phyloP scores from a whole-genome alignment of 345 rosid species.

The Citrus maxima region DNA sequence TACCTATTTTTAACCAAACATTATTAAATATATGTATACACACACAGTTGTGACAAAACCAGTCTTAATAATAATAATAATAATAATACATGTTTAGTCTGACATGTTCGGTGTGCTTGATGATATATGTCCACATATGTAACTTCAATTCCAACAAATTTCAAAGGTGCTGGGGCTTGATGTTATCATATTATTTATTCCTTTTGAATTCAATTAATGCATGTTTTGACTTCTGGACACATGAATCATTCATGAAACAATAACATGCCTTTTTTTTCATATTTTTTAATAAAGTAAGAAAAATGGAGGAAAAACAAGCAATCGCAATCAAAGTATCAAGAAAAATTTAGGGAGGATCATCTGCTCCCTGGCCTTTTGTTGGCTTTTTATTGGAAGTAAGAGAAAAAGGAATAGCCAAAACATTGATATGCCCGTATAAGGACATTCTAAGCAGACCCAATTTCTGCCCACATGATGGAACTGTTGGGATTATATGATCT shows the following conservation, averaged over 20 bases:
- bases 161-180: constrained; percentile 18
- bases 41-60: background rate
- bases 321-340: constrained; percentile 25
- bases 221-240: constrained; percentile 21
- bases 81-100: background rate
- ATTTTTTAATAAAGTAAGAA: background rate
- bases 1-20: background rate
- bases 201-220: constrained; percentile 17
- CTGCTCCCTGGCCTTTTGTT: constrained; percentile 23
- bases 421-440: background rate
- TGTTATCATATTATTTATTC: background rate
- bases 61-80: background rate
- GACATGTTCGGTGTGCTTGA: background rate
- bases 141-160: background rate
- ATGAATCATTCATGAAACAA: constrained; percentile 15
- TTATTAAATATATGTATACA: background rate
- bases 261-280: background rate
- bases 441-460: constrained; percentile 8
- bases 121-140: constrained; percentile 2
- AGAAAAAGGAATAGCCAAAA: constrained; percentile 8
- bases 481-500: no score
- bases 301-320: background rate
- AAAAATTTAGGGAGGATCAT: constrained; percentile 24
- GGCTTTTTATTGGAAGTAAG: constrained; percentile 35
- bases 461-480: constrained; percentile 2